A percentile compares a stretch with the other conserved stretches of the same genome.
phyloP scores from a whole-genome alignment of 78 protist genomes.

The Blattamonas nauphoetae region DNA sequence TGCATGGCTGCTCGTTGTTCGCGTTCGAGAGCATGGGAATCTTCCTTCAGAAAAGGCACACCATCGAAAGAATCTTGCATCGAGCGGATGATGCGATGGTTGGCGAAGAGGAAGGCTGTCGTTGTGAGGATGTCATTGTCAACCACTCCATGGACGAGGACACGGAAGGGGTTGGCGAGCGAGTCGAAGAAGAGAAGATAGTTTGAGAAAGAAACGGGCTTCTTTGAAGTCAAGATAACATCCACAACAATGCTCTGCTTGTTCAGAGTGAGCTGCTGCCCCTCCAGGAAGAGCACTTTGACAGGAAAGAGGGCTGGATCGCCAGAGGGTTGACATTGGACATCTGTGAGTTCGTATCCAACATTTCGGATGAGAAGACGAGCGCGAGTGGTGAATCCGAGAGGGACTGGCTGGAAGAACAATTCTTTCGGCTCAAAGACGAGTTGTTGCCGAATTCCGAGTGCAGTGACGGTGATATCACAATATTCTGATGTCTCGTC shows the following conservation, averaged over 20 bases:
- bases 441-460: conserved; percentile 31
- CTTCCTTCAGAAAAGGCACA: neutral
- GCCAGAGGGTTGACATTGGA: conserved; percentile 22
- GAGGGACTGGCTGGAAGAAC: conserved; percentile 45
- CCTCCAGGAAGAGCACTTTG: conserved; percentile 39
- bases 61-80: neutral
- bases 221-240: conserved; percentile 16
- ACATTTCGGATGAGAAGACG: conserved; percentile 32
- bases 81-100: neutral
- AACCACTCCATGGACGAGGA: conserved; percentile 34
- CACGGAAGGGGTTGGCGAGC: conserved; percentile 24
- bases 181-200: conserved; percentile 36
- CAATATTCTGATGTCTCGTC: neutral
- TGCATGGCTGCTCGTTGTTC: too few species aligned
- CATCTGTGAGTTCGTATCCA: conserved; percentile 49
- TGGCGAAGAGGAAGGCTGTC: conserved; percentile 10
- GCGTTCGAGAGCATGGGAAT: neutral
- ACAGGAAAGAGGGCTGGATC: conserved; percentile 38
- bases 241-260: neutral
- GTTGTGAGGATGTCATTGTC: conserved; percentile 37
- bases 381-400: conserved; percentile 16
- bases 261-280: neutral
- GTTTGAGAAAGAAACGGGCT: conserved; percentile 45
- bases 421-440: conserved; percentile 40
- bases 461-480: neutral